Base-by-base conservation (phyloP, 1,284 basidiomycete genomes). In the Moesziomyces aphidis region DNA sequence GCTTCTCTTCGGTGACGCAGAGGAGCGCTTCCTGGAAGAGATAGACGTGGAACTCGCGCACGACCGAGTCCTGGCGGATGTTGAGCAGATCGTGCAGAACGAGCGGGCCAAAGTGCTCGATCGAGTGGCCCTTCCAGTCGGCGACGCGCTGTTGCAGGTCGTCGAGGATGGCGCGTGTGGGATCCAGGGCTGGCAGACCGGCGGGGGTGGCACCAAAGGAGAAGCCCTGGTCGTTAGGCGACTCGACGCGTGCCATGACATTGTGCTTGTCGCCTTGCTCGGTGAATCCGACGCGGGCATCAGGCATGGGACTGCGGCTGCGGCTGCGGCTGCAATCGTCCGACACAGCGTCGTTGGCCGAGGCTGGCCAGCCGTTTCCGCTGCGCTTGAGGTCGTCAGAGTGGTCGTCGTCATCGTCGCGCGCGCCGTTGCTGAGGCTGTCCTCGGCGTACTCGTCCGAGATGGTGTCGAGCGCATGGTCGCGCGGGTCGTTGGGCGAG, bases 21-120 rank as follows among this genome's bases (percentile, higher is more conserved):
- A 98, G 94, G 66, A 99, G 91, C 11, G 96, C 96, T 83, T 97
- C 93, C 80, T 92, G 91, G 89, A 97, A 98, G 45, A 99, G 89
- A 86, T 98, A 97, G 62, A 97, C 93, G 83, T 91, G 93, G 85
- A 96, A 95, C 83, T 96, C 93, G 60, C 93, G 90, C 26, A 94
- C 90, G 59, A 94, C 90, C 11, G 90, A 86, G 77, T 95, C 94
- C 61, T 95, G 91, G 50, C 94, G 89, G 46, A 98, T 94, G 48
- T 90, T 90, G 31, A 98, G 87, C 50, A 94, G 88, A 85, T 97
- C 95, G 85, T 94, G 97, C 88, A 97, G 92, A 74, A 92, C 91
- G 46, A 98, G 87, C 0, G 90, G 88, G 1, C 96, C 96, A 42
- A 98, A 90, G 23, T 85, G 83, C 52, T 93, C 92, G 15, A 92